phyloP scores from a whole-genome alignment of 495 filamentous ascomycete species.

The Antarctomyces pellizariae region DNA sequence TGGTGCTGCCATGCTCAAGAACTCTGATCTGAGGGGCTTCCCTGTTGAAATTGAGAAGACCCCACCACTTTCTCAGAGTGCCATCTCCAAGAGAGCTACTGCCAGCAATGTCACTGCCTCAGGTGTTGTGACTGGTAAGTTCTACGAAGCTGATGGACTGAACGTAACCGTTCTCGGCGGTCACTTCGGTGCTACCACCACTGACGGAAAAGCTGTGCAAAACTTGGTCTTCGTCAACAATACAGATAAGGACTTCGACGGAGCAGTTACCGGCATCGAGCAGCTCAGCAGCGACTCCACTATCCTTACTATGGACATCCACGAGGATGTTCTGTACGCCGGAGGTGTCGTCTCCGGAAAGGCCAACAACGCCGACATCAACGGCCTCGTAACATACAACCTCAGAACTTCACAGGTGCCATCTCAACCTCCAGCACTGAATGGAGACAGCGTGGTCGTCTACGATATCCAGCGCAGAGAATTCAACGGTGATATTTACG shows the following conservation, averaged over 20 bases:
- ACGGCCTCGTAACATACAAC: conserved; percentile 63
- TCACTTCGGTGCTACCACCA: conserved; percentile 51
- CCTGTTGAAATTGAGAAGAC: conserved; percentile 33
- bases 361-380: conserved; percentile 33
- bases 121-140: conserved; percentile 53
- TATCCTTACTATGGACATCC: conserved; percentile 44
- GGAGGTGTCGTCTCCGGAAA: conserved; percentile 59
- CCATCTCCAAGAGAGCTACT: conserved; percentile 32
- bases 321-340: conserved; percentile 49
- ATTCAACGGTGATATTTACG: conserved; percentile 47
- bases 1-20: conserved; percentile 40
- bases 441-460: conserved; percentile 42
- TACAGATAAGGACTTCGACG: conserved; percentile 25
- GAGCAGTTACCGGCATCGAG: conserved; percentile 47
- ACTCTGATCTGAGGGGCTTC: conserved; percentile 28
- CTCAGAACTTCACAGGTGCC: conserved; percentile 34
- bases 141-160: conserved; percentile 38
- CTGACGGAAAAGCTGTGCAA: conserved; percentile 43
- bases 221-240: conserved; percentile 57
- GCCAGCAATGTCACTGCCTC: conserved; percentile 21
- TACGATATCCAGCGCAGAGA: conserved; percentile 48
- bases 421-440: conserved; percentile 47
- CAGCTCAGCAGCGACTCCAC: conserved; percentile 47
- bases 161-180: conserved; percentile 82
- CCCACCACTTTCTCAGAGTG: conserved; percentile 12